Percentiles rank a stretch among this genome's conserved stretches.
Conservation (phyloP, 352 stramenopile genomes). For the Pythium pyrilobum region DNA sequence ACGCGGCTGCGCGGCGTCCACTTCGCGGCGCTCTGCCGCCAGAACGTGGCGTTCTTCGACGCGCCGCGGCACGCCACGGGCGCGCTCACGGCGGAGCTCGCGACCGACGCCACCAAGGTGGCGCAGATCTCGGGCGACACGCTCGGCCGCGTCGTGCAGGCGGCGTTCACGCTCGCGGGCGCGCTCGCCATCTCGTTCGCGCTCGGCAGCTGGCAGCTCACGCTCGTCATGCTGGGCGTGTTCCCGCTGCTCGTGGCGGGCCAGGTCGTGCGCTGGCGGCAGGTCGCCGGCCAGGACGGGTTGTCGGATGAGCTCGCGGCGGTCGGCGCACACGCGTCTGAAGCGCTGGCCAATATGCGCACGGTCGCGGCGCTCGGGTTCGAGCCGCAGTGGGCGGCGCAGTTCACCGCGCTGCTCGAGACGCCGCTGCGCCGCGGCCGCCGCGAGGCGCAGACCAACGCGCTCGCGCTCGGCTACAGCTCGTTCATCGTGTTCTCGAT, state of each 20-base stretch:
- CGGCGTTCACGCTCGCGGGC: neutral
- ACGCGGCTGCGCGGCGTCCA: constrained; percentile 33
- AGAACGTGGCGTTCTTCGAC: constrained; percentile 46
- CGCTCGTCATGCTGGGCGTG: constrained; percentile 1
- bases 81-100: constrained; percentile 32
- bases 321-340: constrained; percentile 20
- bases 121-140: constrained; percentile 19
- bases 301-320: constrained; percentile 14
- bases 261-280: neutral
- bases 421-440: constrained; percentile 8
- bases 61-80: constrained; percentile 21
- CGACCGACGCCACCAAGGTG: constrained; percentile 34
- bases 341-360: constrained; percentile 28
- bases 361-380: constrained; percentile 27
- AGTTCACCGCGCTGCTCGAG: constrained; percentile 15
- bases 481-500: constrained; percentile 39
- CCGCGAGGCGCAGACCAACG: constrained; percentile 30
- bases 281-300: neutral
- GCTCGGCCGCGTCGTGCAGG: neutral
- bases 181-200: neutral
- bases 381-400: constrained; percentile 8
- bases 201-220: neutral
- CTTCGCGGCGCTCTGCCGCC: constrained; percentile 32
- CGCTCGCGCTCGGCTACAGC: constrained; percentile 57
- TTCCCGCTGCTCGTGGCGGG: neutral